phyloP scores from a whole-genome alignment of 1,139 yeast genomes.

The Arxiozyma slooffiae region DNA sequence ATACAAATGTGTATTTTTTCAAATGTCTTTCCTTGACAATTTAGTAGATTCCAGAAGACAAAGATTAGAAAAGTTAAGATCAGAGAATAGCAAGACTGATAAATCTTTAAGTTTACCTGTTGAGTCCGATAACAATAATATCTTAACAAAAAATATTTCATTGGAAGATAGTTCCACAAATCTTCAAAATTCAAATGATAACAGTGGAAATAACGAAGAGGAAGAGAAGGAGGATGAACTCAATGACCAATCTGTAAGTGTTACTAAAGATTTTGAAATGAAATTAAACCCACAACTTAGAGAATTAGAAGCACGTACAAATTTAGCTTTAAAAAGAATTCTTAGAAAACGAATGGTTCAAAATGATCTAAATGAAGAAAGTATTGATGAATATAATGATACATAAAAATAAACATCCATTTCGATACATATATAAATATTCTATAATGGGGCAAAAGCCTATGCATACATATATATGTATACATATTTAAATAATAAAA shows the following conservation, averaged over 20 bases:
- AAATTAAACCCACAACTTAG: slow-evolving; percentile 33
- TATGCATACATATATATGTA: neutral
- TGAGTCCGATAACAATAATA: too few relatives aligned
- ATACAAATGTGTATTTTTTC: neutral
- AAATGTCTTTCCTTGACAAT: neutral
- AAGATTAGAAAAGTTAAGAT: neutral
- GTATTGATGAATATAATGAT: slow-evolving; percentile 1
- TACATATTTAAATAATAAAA: neutral
- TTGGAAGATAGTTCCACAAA: neutral
- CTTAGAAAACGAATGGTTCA: slow-evolving; percentile 33
- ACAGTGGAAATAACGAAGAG: neutral
- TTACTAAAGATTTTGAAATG: slow-evolving; percentile 34
- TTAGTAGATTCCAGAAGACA: neutral
- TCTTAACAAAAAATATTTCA: neutral
- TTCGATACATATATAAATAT: neutral
- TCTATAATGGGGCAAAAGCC: neutral
- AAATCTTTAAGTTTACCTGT: neutral
- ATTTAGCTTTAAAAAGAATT: slow-evolving; percentile 33
- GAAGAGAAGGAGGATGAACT: neutral
- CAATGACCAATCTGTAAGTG: neutral
- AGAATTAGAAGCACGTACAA: slow-evolving; percentile 34
- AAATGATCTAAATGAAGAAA: slow-evolving; percentile 3
- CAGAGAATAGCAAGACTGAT: neutral
- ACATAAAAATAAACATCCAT: neutral
- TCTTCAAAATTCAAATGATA: slow-evolving; percentile 3